Base-by-base conservation (phyloP, 805 yeast genomes). In the Candida pini region DNA sequence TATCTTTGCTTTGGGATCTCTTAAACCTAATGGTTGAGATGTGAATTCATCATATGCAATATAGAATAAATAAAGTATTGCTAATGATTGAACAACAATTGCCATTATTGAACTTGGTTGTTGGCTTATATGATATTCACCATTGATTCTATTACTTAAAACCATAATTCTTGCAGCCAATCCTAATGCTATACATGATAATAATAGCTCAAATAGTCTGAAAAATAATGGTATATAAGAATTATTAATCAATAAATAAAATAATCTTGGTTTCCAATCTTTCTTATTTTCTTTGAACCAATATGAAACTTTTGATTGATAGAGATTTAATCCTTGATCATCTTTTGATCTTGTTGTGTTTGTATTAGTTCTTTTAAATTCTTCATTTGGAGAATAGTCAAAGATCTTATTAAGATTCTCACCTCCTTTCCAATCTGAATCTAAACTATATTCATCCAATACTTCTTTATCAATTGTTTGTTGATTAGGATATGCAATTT, bases 61-160 rank as follows among this genome's bases (percentile, higher is more conserved):
- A 58, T 85, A 88, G 4, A 79, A 60, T 36, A 88, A 69, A 54
- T 92, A 92, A 0, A 76, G 71, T 18, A 86, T 60, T 3, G 96
- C 95, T 41, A 78, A 66, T 19, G 86, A 65, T 51, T 88, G 90
- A 4, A 90, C 95, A 34, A 78, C 78, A 2, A 92, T 72, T 4
- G 97, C 92, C 95, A 92, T 87, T 29, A 89, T 78, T 0, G 97
- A 85, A 47, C 95, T 81, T 13, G 98, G 82, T 51, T 84, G 88
- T 53, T 84, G 95, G 6, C 71, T 64, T 6, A 85, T 59, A 9
- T 62, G 53, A 13, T 48, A 42, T 3, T 58, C 60, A 13, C 61
- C 58, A 43, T 62, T 63, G 16, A 54, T 39, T 13, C 53, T 46
- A 32, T 55, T 47, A 31, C 71, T 68, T 36, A 55, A 51, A 9